A percentile compares a stretch with the other conserved stretches of the same genome.
These are phyloP conservation scores for Ascochyta koolunga DNA, from an alignment of 2,329 filamentous ascomycete genomes.

Conservation along the genomic window DNA sequence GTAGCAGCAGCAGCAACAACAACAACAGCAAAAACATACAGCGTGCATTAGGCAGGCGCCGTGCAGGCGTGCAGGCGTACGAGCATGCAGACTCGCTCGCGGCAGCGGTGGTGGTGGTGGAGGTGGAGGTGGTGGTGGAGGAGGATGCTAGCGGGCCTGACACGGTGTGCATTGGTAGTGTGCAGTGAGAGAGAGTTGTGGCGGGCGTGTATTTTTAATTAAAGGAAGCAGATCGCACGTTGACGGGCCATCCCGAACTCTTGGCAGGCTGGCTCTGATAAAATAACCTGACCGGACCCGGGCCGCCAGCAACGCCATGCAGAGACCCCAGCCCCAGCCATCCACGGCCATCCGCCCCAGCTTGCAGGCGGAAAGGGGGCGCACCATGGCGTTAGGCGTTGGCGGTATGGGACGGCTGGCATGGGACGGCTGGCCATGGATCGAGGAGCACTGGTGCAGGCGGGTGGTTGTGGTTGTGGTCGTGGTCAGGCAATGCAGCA, in stretches of 20 bases:
- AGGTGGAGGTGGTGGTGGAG: neutral
- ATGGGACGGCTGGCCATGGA: neutral
- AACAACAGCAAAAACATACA: too few relatives aligned
- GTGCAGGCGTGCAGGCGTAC: slow-evolving; percentile 1
- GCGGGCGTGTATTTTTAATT: slow-evolving; percentile 19
- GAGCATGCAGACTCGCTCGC: too few relatives aligned
- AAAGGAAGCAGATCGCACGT: slow-evolving; percentile 19
- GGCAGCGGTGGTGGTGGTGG: too few relatives aligned
- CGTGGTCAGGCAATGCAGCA: too few relatives aligned
- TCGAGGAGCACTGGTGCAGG: too few relatives aligned
- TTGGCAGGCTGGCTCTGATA: slow-evolving; percentile 8
- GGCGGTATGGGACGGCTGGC: neutral
- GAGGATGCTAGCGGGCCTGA: neutral
- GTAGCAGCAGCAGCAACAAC: neutral
- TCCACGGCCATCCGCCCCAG: slow-evolving; percentile 7
- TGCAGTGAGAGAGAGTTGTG: neutral
- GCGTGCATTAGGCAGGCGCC: neutral
- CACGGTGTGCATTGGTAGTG: slow-evolving; percentile 1
- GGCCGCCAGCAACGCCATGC: slow-evolving; percentile 12
- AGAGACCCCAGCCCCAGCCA: slow-evolving; percentile 14
- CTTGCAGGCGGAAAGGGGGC: slow-evolving; percentile 11
- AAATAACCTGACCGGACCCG: slow-evolving; percentile 8
- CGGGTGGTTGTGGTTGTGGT: too few relatives aligned
- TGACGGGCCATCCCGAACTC: slow-evolving; percentile 11
- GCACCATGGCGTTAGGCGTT: neutral